Evolutionary conservation across 139 green algal species (phyloP), one percentile per base, ranked within the genome.

Genomic region (Nannochloris sp.): DNA sequence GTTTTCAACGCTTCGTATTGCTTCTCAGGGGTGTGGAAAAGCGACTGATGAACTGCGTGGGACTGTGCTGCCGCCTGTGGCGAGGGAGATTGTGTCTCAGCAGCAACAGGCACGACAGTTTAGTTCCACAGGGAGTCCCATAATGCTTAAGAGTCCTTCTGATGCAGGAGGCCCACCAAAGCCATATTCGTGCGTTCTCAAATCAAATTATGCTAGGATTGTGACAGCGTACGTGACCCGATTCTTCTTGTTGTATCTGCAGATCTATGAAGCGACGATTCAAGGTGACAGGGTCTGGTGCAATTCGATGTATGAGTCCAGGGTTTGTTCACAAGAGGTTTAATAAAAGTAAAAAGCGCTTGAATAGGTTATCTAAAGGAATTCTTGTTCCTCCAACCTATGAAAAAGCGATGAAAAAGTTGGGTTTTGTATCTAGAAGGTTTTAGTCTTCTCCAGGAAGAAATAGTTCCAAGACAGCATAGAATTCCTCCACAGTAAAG

Each of bases 241-340:
- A 23, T 23, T 23, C 20, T 23, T 23, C 20, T 23, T 23, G 20
- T 23, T 23, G 20, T 23, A 23, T 23, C 20, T 23, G 76, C 71
- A 81, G 72, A n/a, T 64, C 65, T 4, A 76, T 68, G 45, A 83
- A 76, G 37, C 55, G 67, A 6, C 65, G 76, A 9, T 83, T 83
- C 61, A 77, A 77, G 50, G 36, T 72, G 48, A 78, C 73, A 17
- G 76, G 46, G 28, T 53, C 14, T 14, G 73, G 69, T 23, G 62
- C 67, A 31, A 73, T 83, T 8, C 13, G 62, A 31, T 73, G 56
- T 28, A 65, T 61, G 17, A 48, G 69, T 2, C 65, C 76, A 11
- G 71, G 76, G 3, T 56, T 71, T 43, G 64, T 79, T 33, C 76
- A 83, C 57, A 83, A 83, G 48, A 64, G 74, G 13, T 78, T 65